Evolutionary conservation across 345 rosid species (phyloP).

Genomic region (Citrus mangshanensis): DNA sequence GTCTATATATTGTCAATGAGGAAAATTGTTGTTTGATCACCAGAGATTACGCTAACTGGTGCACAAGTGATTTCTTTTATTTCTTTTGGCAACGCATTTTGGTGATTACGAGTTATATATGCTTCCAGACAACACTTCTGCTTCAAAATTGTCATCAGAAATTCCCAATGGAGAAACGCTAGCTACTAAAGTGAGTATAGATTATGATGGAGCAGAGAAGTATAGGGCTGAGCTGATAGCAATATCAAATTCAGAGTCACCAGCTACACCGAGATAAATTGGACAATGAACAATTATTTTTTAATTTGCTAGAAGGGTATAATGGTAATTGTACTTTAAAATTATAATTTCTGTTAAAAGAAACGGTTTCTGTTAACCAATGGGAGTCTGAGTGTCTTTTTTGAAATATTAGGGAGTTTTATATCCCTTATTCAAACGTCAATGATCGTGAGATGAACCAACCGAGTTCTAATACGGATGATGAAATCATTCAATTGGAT

Average conservation of each 20-base stretch:
- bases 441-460: too few species aligned
- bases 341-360: too few species aligned
- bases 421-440: too few species aligned
- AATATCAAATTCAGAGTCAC: slow-evolving; percentile 18
- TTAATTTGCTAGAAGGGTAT: too few species aligned
- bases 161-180: neutral
- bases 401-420: too few species aligned
- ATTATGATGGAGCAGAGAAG: slow-evolving; percentile 26
- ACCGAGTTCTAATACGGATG: too few species aligned
- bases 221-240: slow-evolving; percentile 27
- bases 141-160: neutral
- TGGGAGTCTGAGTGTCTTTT: too few species aligned
- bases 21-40: neutral
- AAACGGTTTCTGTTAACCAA: too few species aligned
- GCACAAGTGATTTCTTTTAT: neutral
- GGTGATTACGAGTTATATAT: neutral
- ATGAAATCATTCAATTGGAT: too few species aligned
- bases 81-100: neutral
- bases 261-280: too few species aligned
- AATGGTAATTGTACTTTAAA: too few species aligned
- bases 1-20: neutral
- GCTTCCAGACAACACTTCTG: slow-evolving; percentile 8
- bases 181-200: neutral
- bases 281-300: too few species aligned
- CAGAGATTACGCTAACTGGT: neutral